These are phyloP conservation scores for Sporothrix phasma DNA, from an alignment of 2,329 filamentous ascomycete genomes.

Conservation along the genomic window DNA sequence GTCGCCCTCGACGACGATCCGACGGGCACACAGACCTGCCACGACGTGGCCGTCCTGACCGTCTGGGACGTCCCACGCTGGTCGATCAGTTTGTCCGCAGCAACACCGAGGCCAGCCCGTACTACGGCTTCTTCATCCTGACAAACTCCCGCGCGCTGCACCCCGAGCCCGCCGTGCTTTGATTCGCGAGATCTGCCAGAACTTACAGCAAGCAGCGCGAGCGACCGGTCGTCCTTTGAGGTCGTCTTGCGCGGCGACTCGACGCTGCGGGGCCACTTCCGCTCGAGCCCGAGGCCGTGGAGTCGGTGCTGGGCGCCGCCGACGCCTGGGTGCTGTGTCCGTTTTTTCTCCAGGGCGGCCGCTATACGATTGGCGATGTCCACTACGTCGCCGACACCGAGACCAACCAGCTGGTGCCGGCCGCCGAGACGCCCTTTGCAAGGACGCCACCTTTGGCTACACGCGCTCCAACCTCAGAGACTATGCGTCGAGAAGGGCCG, in stretches of 20 bases:
- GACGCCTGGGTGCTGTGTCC: constrained; percentile 48
- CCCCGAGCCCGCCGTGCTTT: constrained; percentile 37
- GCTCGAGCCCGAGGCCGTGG: constrained; percentile 66
- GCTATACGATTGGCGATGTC: constrained; percentile 46
- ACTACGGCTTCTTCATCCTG: constrained; percentile 47
- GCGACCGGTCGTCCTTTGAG: constrained; percentile 35
- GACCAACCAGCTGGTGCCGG: constrained; percentile 34
- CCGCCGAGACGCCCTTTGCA: constrained; percentile 44
- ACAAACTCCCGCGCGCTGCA: constrained; percentile 50
- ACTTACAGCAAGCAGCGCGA: constrained; percentile 36
- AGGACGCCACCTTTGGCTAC: constrained; percentile 49
- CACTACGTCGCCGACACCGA: constrained; percentile 46
- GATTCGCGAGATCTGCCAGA: constrained; percentile 40
- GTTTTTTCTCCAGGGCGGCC: constrained; percentile 49
- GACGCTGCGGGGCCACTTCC: constrained; percentile 75
- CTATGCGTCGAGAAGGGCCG: constrained; percentile 43
- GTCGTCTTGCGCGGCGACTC: constrained; percentile 49
- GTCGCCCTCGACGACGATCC: constrained; percentile 45
- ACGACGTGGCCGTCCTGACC: constrained; percentile 45
- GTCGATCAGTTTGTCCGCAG: constrained; percentile 33
- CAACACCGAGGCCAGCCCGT: constrained; percentile 12
- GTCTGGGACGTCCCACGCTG: constrained; percentile 40
- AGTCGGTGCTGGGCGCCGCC: constrained; percentile 38
- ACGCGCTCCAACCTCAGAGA: constrained; percentile 41
- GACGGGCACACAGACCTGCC: constrained; percentile 53